These are phyloP conservation scores for Chalara sp. DNA, from an alignment of 2,329 filamentous ascomycete species.

Conservation along the genomic window DNA sequence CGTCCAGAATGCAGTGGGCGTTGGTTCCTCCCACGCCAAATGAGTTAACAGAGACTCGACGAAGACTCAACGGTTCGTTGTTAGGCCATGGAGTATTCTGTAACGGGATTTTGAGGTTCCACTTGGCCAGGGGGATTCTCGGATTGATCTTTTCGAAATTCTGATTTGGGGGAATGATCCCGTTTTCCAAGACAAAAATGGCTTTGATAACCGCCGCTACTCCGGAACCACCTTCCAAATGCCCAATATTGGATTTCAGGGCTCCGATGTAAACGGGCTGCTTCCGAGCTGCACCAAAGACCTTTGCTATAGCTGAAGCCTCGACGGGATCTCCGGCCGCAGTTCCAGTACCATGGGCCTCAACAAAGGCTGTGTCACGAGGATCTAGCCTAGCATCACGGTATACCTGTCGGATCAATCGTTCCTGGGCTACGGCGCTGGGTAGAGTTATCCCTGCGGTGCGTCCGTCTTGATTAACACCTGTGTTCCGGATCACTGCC, in stretches of 20 bases:
- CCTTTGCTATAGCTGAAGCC: background rate
- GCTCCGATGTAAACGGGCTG: background rate
- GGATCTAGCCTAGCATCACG: background rate
- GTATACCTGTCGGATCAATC: conserved; percentile 2
- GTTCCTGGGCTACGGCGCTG: conserved; percentile 34
- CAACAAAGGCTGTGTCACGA: background rate
- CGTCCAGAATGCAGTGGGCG: conserved; percentile 14
- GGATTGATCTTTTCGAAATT: conserved; percentile 7
- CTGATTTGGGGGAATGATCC: conserved; percentile 26
- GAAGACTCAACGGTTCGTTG: background rate
- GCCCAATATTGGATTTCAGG: background rate
- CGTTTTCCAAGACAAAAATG: conserved; percentile 17
- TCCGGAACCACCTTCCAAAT: conserved; percentile 13
- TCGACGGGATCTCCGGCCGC: conserved; percentile 6
- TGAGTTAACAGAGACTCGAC: conserved; percentile 17
- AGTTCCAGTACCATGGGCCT: conserved; percentile 8
- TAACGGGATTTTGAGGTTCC: conserved; percentile 4
- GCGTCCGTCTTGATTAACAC: conserved; percentile 43
- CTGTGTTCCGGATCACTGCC: conserved; percentile 34
- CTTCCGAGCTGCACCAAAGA: background rate
- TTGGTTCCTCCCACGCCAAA: conserved; percentile 10
- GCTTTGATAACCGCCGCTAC: conserved; percentile 15
- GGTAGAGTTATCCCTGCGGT: conserved; percentile 49
- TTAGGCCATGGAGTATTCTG: conserved; percentile 6
- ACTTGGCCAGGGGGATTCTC: background rate